These are phyloP conservation scores for Salvia miltiorrhiza DNA, from an alignment of 257 asterid genomes.

Conservation along the genomic window DNA sequence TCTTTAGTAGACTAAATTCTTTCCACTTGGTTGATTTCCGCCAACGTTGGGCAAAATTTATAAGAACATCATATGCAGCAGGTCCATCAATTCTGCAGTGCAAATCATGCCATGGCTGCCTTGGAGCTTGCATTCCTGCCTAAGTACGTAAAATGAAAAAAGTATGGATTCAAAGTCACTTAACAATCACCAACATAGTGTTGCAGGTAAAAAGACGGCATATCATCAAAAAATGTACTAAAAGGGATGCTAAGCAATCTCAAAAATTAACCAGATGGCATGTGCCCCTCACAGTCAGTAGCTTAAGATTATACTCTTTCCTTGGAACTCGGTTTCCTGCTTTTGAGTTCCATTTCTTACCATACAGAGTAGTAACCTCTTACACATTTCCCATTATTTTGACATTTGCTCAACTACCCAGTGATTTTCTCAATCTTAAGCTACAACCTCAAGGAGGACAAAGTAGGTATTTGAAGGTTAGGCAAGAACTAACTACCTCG, in stretches of 20 bases:
- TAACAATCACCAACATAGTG: constrained; percentile 8
- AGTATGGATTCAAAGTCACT: not conserved
- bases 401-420: not conserved
- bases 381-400: not conserved
- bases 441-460: not conserved
- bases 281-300: not conserved
- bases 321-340: not conserved
- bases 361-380: not conserved
- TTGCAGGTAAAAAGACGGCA: constrained; percentile 6
- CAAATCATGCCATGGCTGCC: constrained; percentile 98
- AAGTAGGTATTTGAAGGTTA: not conserved
- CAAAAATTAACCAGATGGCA: not conserved
- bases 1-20: constrained; percentile 75
- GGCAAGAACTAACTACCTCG: not conserved
- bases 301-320: constrained; percentile 1
- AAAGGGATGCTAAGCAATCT: not conserved
- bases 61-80: constrained; percentile 94
- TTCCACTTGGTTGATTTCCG: constrained; percentile 88
- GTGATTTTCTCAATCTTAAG: constrained; percentile 7
- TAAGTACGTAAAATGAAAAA: constrained; percentile 21
- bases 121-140: constrained; percentile 84
- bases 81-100: constrained; percentile 94
- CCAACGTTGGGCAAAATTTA: constrained; percentile 99
- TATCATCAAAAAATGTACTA: not conserved
- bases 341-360: not conserved